These are phyloP conservation scores for Alternaria hordeiaustralica DNA, from an alignment of 2,329 filamentous ascomycete genomes.

Conservation along the genomic window DNA sequence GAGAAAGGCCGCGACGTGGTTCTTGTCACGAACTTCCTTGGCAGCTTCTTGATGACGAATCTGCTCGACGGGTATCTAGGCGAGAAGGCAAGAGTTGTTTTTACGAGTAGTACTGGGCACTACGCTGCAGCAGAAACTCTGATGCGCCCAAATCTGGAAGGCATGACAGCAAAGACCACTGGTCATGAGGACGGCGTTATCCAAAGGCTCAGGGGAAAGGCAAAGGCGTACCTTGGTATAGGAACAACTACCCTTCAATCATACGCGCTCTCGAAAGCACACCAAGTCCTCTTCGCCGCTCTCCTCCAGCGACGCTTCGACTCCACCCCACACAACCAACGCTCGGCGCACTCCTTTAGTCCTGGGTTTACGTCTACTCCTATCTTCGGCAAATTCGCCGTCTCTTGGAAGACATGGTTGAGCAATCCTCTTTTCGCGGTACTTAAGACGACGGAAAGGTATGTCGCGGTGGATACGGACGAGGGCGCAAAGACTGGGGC, in stretches of 20 bases:
- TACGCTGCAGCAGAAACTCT: background rate
- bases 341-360: conserved; percentile 13
- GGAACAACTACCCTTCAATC: background rate
- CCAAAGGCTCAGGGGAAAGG: background rate
- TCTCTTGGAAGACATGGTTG: conserved; percentile 16
- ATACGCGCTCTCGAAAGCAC: conserved; percentile 17
- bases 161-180: background rate
- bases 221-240: background rate
- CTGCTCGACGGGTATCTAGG: conserved; percentile 14
- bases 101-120: conserved; percentile 20
- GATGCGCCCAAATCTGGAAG: background rate
- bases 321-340: background rate
- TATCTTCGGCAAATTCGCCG: conserved; percentile 16
- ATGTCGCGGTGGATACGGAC: conserved; percentile 11
- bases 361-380: conserved; percentile 19
- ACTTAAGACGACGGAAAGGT: conserved; percentile 14
- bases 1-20: conserved; percentile 14
- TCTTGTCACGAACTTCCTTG: conserved; percentile 23
- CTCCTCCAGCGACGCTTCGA: conserved; percentile 17
- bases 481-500: conserved; percentile 22
- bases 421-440: conserved; percentile 16
- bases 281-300: conserved; percentile 19
- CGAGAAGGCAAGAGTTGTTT: conserved; percentile 11
- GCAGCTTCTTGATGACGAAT: conserved; percentile 20
- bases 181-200: background rate